These are phyloP conservation scores for Canavalia ensiformis DNA, from an alignment of 306 rosid species.

Conservation along the genomic window DNA sequence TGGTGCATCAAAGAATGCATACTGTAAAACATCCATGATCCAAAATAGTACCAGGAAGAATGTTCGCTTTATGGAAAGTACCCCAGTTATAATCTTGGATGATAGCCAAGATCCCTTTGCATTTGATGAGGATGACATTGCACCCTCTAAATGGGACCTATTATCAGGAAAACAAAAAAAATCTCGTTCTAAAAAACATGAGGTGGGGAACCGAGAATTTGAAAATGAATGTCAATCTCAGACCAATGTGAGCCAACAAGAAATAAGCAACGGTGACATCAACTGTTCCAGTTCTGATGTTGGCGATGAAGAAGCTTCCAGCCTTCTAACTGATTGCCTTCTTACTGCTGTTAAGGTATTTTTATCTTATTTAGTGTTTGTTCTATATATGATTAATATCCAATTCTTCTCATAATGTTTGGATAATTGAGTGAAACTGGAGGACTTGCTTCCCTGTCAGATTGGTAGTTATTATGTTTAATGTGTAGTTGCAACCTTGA, in stretches of 20 bases:
- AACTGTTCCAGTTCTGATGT: conserved; percentile 57
- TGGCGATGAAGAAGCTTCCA: conserved; percentile 60
- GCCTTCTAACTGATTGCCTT: conserved; percentile 85
- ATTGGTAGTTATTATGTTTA: conserved; percentile 22
- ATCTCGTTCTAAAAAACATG: conserved; percentile 54
- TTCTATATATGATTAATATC: conserved; percentile 22
- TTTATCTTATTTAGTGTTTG: conserved; percentile 30
- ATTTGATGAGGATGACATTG: conserved; percentile 87
- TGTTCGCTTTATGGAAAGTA: conserved; percentile 51
- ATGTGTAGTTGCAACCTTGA: conserved; percentile 10
- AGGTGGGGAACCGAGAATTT: conserved; percentile 52
- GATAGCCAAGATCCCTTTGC: conserved; percentile 92
- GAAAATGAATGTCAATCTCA: conserved; percentile 69
- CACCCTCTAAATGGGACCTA: conserved; percentile 93
- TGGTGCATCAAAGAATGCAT: conserved; percentile 67
- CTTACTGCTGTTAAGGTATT: conserved; percentile 83
- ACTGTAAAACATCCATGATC: conserved; percentile 47
- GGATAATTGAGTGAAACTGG: conserved; percentile 38
- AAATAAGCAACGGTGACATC: conserved; percentile 62
- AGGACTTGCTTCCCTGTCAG: conserved; percentile 27
- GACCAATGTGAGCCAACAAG: conserved; percentile 57
- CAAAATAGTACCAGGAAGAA: conserved; percentile 59
- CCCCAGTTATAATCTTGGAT: conserved; percentile 58
- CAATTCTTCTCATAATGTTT: conserved; percentile 28
- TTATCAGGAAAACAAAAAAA: conserved; percentile 71